Conservation (phyloP, 2,329 filamentous ascomycete genomes). For the Macroventuria anomochaeta region DNA sequence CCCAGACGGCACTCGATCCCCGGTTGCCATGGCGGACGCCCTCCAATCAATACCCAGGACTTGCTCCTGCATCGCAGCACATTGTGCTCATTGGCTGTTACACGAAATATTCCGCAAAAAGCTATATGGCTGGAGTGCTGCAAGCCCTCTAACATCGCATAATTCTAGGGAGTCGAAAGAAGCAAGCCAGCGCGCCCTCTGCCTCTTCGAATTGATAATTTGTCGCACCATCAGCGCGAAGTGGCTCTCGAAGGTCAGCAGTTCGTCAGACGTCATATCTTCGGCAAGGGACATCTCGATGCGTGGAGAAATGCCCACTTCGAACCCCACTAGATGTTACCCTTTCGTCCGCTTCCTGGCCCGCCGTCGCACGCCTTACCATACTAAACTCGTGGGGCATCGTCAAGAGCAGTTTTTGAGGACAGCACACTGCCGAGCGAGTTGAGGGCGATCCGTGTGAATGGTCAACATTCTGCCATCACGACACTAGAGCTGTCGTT, state of each 20-base stretch:
- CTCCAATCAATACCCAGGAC: constrained; percentile 18
- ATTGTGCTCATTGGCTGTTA: constrained; percentile 24
- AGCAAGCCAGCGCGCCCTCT: background rate
- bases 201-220: background rate
- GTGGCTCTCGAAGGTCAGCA: background rate
- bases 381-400: constrained; percentile 5
- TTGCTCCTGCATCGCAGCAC: constrained; percentile 14
- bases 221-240: constrained; percentile 1
- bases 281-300: constrained; percentile 5
- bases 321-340: constrained; percentile 1
- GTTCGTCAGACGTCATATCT: constrained; percentile 3
- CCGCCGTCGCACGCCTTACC: constrained; percentile 3
- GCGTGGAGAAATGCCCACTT: constrained; percentile 2
- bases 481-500: background rate
- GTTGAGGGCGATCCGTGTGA: background rate
- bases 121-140: constrained; percentile 23
- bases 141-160: constrained; percentile 21
- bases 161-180: constrained; percentile 1
- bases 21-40: constrained; percentile 29
- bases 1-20: constrained; percentile 32
- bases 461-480: background rate
- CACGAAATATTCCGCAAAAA: background rate
- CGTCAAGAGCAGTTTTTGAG: background rate
- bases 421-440: background rate
- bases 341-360: constrained; percentile 2